A percentile compares a stretch with the other conserved stretches of the same genome.
These are phyloP conservation scores for Pyrus betulifolia DNA, from an alignment of 306 rosid genomes.

Conservation along the genomic window DNA sequence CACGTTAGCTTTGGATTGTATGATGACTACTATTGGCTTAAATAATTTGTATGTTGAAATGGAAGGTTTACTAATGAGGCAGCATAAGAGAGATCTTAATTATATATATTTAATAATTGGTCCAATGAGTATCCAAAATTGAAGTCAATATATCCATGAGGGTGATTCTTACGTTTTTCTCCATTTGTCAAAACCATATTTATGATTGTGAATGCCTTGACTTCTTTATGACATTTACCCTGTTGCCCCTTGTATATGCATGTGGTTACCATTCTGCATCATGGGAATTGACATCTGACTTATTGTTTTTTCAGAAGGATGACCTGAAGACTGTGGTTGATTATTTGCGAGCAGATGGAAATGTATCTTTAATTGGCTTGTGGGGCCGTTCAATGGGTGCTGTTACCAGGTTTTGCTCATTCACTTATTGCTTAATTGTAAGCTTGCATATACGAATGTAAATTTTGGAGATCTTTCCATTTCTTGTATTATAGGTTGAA, in stretches of 20 bases:
- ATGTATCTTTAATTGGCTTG: conserved; percentile 87
- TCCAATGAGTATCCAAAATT: neutral
- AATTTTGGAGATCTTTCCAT: neutral
- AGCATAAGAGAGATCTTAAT: neutral
- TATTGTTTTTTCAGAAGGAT: conserved; percentile 63
- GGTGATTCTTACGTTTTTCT: neutral
- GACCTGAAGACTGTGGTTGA: conserved; percentile 78
- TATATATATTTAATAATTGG: neutral
- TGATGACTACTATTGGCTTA: neutral
- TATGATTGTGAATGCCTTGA: neutral
- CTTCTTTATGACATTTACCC: neutral
- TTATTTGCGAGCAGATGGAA: conserved; percentile 79
- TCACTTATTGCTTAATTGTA: conserved; percentile 16
- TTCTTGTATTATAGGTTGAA: neutral
- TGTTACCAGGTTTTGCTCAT: conserved; percentile 67
- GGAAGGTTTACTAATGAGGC: neutral
- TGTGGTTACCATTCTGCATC: conserved; percentile 11
- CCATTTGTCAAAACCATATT: neutral
- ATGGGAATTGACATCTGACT: conserved; percentile 14
- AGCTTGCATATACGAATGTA: conserved; percentile 3
- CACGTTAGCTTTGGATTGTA: neutral
- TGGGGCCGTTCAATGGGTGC: conserved; percentile 99
- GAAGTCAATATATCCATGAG: neutral
- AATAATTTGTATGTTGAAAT: neutral
- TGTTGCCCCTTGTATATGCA: neutral